Percentiles rank a stretch among this genome's conserved stretches.
phyloP scores from a whole-genome alignment of 495 filamentous ascomycete genomes.

The Penicillium parvum region DNA sequence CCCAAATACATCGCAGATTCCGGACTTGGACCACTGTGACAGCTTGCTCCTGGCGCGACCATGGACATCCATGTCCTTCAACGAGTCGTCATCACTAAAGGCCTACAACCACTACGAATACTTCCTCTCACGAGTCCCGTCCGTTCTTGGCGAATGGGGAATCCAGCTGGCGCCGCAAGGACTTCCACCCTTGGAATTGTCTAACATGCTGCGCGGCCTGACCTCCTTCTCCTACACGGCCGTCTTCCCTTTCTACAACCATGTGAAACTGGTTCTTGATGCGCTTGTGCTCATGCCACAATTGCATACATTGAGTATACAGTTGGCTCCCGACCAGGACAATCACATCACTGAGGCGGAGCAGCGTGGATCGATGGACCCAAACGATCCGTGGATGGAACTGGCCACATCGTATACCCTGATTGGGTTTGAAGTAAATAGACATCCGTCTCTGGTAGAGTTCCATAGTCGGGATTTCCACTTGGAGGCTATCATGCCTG shows the following conservation, averaged over 20 bases:
- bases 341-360: constrained; percentile 35
- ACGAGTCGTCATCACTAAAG: constrained; percentile 39
- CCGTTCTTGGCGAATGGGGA: constrained; percentile 33
- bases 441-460: constrained; percentile 18
- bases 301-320: constrained; percentile 26
- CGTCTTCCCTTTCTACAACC: constrained; percentile 45
- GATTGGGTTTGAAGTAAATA: constrained; percentile 28
- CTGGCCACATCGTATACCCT: constrained; percentile 37
- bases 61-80: constrained; percentile 37
- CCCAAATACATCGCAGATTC: not conserved
- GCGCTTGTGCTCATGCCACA: constrained; percentile 25
- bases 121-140: constrained; percentile 35
- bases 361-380: constrained; percentile 39
- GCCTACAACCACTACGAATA: constrained; percentile 45
- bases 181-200: not conserved
- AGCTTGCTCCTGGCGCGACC: constrained; percentile 21
- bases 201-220: constrained; percentile 19
- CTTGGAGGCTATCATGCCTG: constrained; percentile 26
- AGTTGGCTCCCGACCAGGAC: constrained; percentile 28
- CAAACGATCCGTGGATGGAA: constrained; percentile 44
- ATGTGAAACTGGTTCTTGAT: constrained; percentile 34
- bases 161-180: constrained; percentile 1
- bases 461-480: constrained; percentile 31
- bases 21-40: constrained; percentile 9
- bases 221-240: constrained; percentile 37